Evolutionary conservation across 2,329 filamentous ascomycete genomes (phyloP).

Genomic region (Thermomyces lanuginosus): DNA sequence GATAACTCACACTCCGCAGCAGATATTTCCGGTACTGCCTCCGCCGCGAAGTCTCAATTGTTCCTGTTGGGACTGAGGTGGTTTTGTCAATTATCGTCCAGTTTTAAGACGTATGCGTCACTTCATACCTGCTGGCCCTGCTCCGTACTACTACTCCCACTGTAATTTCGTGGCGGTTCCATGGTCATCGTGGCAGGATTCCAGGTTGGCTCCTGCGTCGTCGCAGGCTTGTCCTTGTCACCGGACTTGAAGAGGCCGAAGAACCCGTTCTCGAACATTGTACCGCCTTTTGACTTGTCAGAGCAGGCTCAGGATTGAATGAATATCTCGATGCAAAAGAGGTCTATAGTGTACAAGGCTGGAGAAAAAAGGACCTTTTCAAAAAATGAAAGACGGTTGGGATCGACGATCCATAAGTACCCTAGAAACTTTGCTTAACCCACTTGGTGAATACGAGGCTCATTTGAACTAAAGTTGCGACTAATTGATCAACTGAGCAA

Average conservation of each 20-base stretch:
- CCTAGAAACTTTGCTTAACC: too few species aligned
- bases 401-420: too few species aligned
- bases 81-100: background rate
- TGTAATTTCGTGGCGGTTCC: conserved; percentile 18
- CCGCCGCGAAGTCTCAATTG: conserved; percentile 17
- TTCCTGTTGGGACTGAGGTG: conserved; percentile 14
- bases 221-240: conserved; percentile 10
- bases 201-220: conserved; percentile 12
- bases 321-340: too few species aligned
- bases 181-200: conserved; percentile 18
- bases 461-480: too few species aligned
- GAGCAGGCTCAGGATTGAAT: background rate
- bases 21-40: conserved; percentile 15
- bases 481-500: too few species aligned
- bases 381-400: too few species aligned
- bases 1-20: conserved; percentile 17
- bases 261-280: conserved; percentile 10
- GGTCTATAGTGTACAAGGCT: too few species aligned
- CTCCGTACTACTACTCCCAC: conserved; percentile 12
- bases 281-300: background rate
- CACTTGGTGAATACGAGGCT: too few species aligned
- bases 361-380: too few species aligned
- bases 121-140: conserved; percentile 12
- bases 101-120: conserved; percentile 1
- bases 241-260: conserved; percentile 20